A percentile compares a stretch with the other conserved stretches of the same genome.
Conservation (phyloP, 495 filamentous ascomycete genomes). For the Neurospora discreta region DNA sequence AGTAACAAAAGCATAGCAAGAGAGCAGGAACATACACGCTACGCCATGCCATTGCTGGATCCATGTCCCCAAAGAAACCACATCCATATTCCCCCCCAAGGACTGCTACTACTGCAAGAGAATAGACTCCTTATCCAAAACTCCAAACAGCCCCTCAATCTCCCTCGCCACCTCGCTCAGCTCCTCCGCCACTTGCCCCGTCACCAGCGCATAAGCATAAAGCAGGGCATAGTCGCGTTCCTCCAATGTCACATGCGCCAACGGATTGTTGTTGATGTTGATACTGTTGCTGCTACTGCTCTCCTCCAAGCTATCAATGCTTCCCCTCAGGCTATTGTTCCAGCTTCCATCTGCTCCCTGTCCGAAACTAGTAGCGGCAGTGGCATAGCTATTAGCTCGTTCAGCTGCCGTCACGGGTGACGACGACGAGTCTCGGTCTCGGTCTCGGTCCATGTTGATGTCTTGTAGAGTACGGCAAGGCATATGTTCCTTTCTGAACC, state of each 20-base stretch:
- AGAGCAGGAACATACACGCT: too few species aligned
- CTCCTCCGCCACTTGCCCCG: constrained; percentile 56
- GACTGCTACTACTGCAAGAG: constrained; percentile 42
- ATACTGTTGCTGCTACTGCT: neutral
- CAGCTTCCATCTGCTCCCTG: neutral
- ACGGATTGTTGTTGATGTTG: neutral
- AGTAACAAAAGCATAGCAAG: too few species aligned
- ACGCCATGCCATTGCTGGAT: too few species aligned
- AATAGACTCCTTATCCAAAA: constrained; percentile 61
- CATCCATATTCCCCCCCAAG: too few species aligned
- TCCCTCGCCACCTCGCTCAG: constrained; percentile 57
- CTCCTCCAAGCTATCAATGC: constrained; percentile 1
- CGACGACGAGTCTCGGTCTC: neutral
- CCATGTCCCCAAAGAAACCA: too few species aligned
- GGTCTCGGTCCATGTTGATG: constrained; percentile 4
- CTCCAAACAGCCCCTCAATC: constrained; percentile 64
- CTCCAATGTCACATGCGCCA: constrained; percentile 24
- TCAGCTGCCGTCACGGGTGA: constrained; percentile 11
- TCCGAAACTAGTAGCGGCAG: neutral
- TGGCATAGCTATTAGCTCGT: constrained; percentile 2
- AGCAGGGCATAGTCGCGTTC: constrained; percentile 44
- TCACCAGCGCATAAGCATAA: constrained; percentile 51
- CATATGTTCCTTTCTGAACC: constrained; percentile 60
- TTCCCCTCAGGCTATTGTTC: neutral
- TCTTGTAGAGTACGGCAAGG: constrained; percentile 13